Evolutionary conservation across 2,329 filamentous ascomycete species (phyloP), one percentile per base, ranked within the genome.

Genomic region (Colletotrichum sp.): DNA sequence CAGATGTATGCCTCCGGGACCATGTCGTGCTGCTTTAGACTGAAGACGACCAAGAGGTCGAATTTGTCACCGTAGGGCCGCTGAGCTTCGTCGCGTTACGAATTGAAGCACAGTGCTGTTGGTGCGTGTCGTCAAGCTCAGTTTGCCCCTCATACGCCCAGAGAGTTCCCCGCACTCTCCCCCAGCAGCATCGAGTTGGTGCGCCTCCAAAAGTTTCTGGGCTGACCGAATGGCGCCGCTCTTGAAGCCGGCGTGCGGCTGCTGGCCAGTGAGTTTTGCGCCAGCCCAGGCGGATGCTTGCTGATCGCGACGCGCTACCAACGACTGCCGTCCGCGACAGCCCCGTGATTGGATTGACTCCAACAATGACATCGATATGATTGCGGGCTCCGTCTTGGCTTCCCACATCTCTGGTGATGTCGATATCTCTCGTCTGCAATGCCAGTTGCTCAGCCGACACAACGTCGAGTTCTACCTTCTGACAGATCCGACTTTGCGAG

Each of bases 351-450:
- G 72, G 74, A 27, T 19, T 12, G 28, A 75, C 27, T 32, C 57
- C 61, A 75, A 64, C 25, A 61, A 76, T 76, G 74, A 75, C 74
- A 76, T 75, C 52, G 66, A 22, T 16, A 76, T 74, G 74, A 76
- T 68, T 65, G 48, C 32, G 59, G 12, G n/a, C 59, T 57, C 34
- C 25, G 44, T 22, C 70, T 76, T 76, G 74, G 74, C 74, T 65
- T 52, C 13, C 59, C 28, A 22, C 32, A 48, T 27, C 32, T 59
- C 60, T 22, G 64, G 30, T 52, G 13, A 63, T n/a, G 25, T 69
- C 36, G 55, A 60, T 63, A 25, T 34, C 30, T 34, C 30, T 52
- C n/a, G 44, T n/a, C 44, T 52, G 44, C 44, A 52, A 22, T 52
- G n/a, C n/a, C n/a, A n/a, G 22, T 19, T 44, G 36, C 4, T 34